Base-by-base conservation (phyloP, 768 basidiomycete genomes). In the Lactarius psammicola region DNA sequence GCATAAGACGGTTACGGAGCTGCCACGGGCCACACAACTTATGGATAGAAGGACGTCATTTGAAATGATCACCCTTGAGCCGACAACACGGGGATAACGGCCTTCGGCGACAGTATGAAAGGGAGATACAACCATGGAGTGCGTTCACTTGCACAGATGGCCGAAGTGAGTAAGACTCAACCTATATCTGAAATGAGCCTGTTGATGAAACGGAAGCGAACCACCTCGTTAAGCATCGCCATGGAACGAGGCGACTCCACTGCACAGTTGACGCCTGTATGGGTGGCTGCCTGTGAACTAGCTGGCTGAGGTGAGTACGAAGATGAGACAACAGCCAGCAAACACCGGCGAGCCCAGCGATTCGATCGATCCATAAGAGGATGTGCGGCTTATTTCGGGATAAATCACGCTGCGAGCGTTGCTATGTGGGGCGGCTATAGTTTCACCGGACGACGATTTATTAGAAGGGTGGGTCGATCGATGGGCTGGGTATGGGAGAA, bases 71-170 rank as follows among this genome's bases (percentile, higher is more conserved):
- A 17, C 49, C 9, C 56, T 53, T 53, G 56, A 36, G 55, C 60
- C 58, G 31, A n/a, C 55, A 40, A 18, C 31, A 61, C 62, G 60
- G 58, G 60, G 38, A 28, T 63, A 58, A 58, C 56, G 59, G 65
- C 31, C 58, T 34, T 63, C 62, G 46, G 66, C 58, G 49, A 42
- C 20, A 31, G 42, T 17, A 46, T 11, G 34, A 63, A 26, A n/a
- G 40, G 56, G 31, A 57, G 53, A 42, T 62, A 40, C 6, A 53
- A 60, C n/a, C n/a, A n/a, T n/a, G n/a, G n/a, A n/a, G n/a, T 36
- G 33, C 23, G 30, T 53, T 34, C 51, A 60, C 23, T 53, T 62
- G 30, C 36, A 34, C 56, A 15, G n/a, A n/a, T 18, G 26, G n/a
- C 49, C 28, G 17, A 62, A 38, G 15, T n/a, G 26, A 30, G 60